These are phyloP conservation scores for Colletotrichum chlorophyti DNA, from an alignment of 2,329 filamentous ascomycete species.

Conservation along the genomic window DNA sequence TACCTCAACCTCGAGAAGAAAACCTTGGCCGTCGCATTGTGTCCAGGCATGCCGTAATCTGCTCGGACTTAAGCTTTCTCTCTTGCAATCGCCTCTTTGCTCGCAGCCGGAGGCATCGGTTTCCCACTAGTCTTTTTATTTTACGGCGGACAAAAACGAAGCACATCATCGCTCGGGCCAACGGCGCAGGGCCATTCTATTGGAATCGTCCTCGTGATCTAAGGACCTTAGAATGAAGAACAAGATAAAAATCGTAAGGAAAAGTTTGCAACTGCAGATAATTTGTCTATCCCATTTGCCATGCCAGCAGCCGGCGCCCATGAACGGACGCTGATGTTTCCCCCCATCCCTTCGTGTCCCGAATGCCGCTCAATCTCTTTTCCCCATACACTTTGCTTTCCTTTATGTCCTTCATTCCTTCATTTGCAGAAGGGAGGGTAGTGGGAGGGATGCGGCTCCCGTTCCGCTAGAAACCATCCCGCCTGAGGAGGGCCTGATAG, in stretches of 20 bases:
- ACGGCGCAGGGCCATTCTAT: slow-evolving; percentile 25
- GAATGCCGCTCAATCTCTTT: slow-evolving; percentile 5
- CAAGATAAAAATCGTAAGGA: background rate
- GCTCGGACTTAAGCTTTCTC: no score
- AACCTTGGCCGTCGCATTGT: no score
- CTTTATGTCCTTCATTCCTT: no score
- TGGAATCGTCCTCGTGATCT: slow-evolving; percentile 28
- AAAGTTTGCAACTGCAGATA: slow-evolving; percentile 18
- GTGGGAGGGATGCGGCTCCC: background rate
- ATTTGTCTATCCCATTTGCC: slow-evolving; percentile 24
- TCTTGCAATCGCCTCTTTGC: no score
- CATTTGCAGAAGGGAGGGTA: background rate
- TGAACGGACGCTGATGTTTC: slow-evolving; percentile 8
- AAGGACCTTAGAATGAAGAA: slow-evolving; percentile 2
- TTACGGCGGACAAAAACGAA: background rate
- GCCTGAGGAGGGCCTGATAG: no score
- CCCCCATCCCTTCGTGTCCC: slow-evolving; percentile 1
- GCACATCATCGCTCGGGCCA: slow-evolving; percentile 4
- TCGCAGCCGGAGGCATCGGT: no score
- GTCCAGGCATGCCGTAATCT: no score
- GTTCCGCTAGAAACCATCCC: background rate
- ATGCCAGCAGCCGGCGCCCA: slow-evolving; percentile 17
- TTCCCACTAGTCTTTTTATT: no score
- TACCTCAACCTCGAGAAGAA: no score
- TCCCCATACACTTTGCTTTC: background rate